These are phyloP conservation scores for Acanthamoeba royreba DNA, from an alignment of 208 protist genomes.

Conservation along the genomic window DNA sequence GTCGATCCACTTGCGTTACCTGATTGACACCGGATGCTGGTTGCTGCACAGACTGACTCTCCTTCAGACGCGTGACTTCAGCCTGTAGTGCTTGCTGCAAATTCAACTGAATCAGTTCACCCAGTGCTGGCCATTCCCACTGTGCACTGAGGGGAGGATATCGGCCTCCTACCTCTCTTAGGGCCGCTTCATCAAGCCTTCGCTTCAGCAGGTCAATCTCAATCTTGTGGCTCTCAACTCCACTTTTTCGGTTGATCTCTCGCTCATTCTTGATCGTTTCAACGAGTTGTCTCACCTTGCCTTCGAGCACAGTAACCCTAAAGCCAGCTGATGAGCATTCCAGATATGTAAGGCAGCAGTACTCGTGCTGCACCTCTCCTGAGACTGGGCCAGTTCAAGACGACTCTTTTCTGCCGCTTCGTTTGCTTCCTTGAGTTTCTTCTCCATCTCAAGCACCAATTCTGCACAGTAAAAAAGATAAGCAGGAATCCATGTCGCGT, in stretches of 20 bases:
- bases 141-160: background rate
- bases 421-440: background rate
- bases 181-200: background rate
- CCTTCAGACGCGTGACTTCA: too few relatives aligned
- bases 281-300: background rate
- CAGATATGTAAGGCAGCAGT: background rate
- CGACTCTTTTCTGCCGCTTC: background rate
- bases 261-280: background rate
- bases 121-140: background rate
- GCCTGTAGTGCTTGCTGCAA: too few relatives aligned
- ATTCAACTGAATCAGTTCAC: background rate
- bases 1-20: too few relatives aligned
- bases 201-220: background rate
- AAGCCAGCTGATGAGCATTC: background rate
- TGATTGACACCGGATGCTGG: too few relatives aligned
- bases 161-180: background rate
- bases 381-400: background rate
- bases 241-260: background rate
- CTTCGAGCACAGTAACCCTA: background rate
- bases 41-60: too few relatives aligned
- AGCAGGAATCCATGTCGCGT: background rate
- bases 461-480: background rate
- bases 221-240: background rate
- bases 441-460: background rate
- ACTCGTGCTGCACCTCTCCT: background rate